Evolutionary conservation across 306 rosid species (phyloP), one percentile per base, ranked within the genome.

Genomic region (Canavalia ensiformis): DNA sequence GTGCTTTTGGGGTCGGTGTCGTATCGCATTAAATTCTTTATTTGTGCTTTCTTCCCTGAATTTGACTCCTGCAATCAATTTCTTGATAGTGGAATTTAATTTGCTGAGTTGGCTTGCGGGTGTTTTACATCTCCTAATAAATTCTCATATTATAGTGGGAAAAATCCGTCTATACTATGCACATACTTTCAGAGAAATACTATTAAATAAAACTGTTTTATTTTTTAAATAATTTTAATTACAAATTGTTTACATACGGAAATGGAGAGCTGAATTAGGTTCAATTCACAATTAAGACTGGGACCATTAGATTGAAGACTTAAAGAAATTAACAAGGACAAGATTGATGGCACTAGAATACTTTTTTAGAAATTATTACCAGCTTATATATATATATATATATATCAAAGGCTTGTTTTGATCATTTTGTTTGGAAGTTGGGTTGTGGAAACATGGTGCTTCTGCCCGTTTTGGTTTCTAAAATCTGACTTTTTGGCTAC

Each of bases 1-100:
- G 49, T 57, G 46, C 9, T 7, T 8, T 39, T n/a, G 25, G 57
- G 76, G 82, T 83, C 86, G 78, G 86, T 83, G 75, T 9, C 50
- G 31, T 12, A 1, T 33, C 47, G 42, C 78, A 74, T 56, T 60
- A 3, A 11, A 6, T 28, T 12, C 10, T 66, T 8, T 51, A 0
- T 45, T 59, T 68, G 0, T 34, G 75, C 30, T 31, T 41, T 63
- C 37, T n/a, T 74, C 62, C 46, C 35, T 4, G 34, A 57, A 18
- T 66, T 46, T 49, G 82, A 30, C 78, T 51, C 2, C 4, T 5
- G 68, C 82, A 30, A 69, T 75, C 71, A 70, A 60, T 60, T 59
- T 59, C 50, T 39, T 31, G 5, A 4, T 13, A 28, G 4, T 68
- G 71, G 30, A 28, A 57, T 47, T 82, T 82, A 46, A 82, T 8